A percentile compares a stretch with the other conserved stretches of the same genome.
These are phyloP conservation scores for Simplicillium sp. DNA, from an alignment of 2,329 filamentous ascomycete genomes.

Conservation along the genomic window DNA sequence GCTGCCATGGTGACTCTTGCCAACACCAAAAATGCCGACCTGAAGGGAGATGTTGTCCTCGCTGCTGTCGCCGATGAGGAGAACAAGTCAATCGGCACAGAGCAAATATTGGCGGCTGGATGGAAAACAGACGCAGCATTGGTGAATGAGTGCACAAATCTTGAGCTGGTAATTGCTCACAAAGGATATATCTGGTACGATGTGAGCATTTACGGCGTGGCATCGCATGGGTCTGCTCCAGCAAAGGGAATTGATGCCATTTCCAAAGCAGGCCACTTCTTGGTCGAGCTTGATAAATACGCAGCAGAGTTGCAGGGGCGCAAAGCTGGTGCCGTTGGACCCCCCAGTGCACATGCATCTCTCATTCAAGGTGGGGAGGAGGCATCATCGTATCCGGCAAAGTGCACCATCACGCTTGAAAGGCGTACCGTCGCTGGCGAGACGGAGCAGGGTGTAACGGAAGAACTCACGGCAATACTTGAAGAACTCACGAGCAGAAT, in stretches of 20 bases:
- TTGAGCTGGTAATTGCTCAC: conserved; percentile 32
- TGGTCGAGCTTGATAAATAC: conserved; percentile 33
- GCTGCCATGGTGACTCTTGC: conserved; percentile 32
- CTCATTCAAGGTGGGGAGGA: conserved; percentile 41
- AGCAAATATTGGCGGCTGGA: conserved; percentile 37
- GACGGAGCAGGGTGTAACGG: conserved; percentile 22
- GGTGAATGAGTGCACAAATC: conserved; percentile 35
- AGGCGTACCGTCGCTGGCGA: conserved; percentile 37
- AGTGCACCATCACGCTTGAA: conserved; percentile 38
- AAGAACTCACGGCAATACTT: conserved; percentile 28
- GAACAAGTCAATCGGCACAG: conserved; percentile 37
- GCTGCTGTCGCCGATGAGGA: conserved; percentile 47
- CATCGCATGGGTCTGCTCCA: conserved; percentile 31
- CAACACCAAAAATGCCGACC: conserved; percentile 23
- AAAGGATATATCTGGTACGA: conserved; percentile 41
- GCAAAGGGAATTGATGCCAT: conserved; percentile 41
- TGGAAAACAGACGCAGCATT: conserved; percentile 44
- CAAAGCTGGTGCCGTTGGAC: conserved; percentile 22
- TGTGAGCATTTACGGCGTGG: conserved; percentile 29
- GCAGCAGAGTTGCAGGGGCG: conserved; percentile 20
- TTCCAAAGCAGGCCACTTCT: conserved; percentile 33
- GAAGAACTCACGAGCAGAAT: conserved; percentile 19
- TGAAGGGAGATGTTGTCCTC: conserved; percentile 40
- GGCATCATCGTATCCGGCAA: conserved; percentile 37
- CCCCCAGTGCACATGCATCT: conserved; percentile 34